These are phyloP conservation scores for Fusarium scirpi DNA, from an alignment of 2,329 filamentous ascomycete species.

Conservation along the genomic window DNA sequence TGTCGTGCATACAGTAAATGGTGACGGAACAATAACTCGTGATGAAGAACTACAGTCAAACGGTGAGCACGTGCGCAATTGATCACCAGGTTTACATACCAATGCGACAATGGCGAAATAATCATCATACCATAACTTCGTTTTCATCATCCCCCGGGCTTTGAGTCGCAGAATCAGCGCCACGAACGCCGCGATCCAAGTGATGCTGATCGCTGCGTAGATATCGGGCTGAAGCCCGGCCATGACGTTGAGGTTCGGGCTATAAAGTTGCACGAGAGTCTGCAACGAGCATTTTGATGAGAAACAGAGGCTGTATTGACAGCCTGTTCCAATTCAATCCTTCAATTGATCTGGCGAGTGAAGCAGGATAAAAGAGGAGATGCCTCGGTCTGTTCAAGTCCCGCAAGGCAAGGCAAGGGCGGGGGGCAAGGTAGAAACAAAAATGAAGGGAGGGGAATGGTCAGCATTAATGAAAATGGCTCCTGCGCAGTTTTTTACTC, in stretches of 20 bases:
- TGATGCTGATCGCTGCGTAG: conserved; percentile 36
- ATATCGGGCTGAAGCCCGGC: conserved; percentile 38
- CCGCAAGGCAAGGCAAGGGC: neutral
- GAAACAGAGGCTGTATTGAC: neutral
- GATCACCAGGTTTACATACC: neutral
- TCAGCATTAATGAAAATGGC: conserved; percentile 1
- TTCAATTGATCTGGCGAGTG: neutral
- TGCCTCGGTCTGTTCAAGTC: conserved; percentile 2
- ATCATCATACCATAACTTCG: conserved; percentile 43
- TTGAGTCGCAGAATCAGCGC: conserved; percentile 33
- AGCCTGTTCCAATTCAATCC: neutral
- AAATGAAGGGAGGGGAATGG: conserved; percentile 1
- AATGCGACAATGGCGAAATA: conserved; percentile 36
- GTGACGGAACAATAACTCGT: conserved; percentile 23
- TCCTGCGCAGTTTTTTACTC: neutral
- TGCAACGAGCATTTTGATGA: conserved; percentile 6
- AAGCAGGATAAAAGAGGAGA: neutral
- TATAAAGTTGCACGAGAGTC: neutral
- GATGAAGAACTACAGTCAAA: conserved; percentile 4
- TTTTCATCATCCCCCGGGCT: conserved; percentile 39
- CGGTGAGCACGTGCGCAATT: neutral
- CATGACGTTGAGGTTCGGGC: conserved; percentile 25
- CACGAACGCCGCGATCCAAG: conserved; percentile 33
- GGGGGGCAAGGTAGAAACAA: neutral
- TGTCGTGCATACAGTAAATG: conserved; percentile 21